phyloP scores from a whole-genome alignment of 352 stramenopile species.

The Globisporangium mamillatum region DNA sequence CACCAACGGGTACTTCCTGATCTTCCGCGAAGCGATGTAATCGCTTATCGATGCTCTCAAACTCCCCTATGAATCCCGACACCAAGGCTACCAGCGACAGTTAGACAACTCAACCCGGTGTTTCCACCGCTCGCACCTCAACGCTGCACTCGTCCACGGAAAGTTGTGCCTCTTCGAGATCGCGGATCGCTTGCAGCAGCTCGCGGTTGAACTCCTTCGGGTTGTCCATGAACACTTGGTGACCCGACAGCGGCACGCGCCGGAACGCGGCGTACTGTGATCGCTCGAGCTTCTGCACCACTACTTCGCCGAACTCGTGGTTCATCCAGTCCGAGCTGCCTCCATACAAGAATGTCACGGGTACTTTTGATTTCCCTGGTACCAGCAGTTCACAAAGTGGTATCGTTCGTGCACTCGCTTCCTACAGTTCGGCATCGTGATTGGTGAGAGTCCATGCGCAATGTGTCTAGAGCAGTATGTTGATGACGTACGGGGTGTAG shows the following conservation, averaged over 20 bases:
- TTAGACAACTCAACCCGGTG: background rate
- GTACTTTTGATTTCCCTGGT: background rate
- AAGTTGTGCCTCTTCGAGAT: background rate
- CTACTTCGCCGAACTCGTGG: slow-evolving; percentile 13
- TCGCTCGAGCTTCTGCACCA: slow-evolving; percentile 16
- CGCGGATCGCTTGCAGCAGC: background rate
- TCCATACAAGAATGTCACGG: slow-evolving; percentile 26
- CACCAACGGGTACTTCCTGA: no score
- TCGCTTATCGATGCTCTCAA: background rate
- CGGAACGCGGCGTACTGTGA: slow-evolving; percentile 7
- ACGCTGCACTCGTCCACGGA: background rate
- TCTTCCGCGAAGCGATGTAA: no score
- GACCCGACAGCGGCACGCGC: background rate
- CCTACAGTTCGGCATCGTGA: background rate
- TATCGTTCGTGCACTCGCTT: slow-evolving; percentile 1
- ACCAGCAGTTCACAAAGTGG: slow-evolving; percentile 9
- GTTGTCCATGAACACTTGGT: slow-evolving; percentile 16
- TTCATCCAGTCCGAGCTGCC: slow-evolving; percentile 26
- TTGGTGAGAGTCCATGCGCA: background rate
- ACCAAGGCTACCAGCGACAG: background rate
- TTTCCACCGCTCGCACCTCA: background rate
- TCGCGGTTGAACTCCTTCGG: slow-evolving; percentile 7
- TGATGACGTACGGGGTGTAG: background rate
- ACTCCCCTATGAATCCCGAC: no score
- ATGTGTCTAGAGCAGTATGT: background rate